These are phyloP conservation scores for Bipolaris sorokiniana DNA, from an alignment of 2,329 filamentous ascomycete species.

Conservation along the genomic window DNA sequence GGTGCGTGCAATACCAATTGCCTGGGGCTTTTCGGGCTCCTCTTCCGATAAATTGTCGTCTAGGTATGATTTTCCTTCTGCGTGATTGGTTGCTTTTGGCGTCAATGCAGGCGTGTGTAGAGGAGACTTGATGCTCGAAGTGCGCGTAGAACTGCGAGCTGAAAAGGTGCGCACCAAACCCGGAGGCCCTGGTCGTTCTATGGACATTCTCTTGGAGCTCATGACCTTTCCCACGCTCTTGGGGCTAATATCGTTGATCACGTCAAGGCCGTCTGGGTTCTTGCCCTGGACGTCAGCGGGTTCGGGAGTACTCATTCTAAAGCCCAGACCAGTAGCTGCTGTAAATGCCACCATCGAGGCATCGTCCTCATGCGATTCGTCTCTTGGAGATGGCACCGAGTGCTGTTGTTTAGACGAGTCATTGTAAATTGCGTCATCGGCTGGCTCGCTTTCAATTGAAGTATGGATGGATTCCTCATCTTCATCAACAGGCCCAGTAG, in stretches of 20 bases:
- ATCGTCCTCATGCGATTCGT: constrained; percentile 23
- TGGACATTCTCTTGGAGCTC: constrained; percentile 46
- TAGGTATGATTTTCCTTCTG: constrained; percentile 37
- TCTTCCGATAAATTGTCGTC: constrained; percentile 38
- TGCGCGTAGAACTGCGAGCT: constrained; percentile 39
- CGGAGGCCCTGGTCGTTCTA: constrained; percentile 42
- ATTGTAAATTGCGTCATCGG: constrained; percentile 14
- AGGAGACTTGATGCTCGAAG: constrained; percentile 33
- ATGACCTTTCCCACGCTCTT: constrained; percentile 40
- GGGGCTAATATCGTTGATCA: constrained; percentile 27
- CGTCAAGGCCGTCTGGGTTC: constrained; percentile 27
- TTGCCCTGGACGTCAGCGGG: constrained; percentile 18
- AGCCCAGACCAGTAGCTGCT: constrained; percentile 41
- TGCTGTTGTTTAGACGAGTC: constrained; percentile 14
- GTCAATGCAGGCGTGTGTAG: constrained; percentile 27
- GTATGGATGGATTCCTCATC: neutral
- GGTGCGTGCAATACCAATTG: constrained; percentile 53
- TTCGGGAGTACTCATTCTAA: constrained; percentile 30
- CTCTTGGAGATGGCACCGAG: neutral
- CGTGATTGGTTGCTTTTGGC: constrained; percentile 17
- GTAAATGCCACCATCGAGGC: constrained; percentile 43
- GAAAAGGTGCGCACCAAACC: constrained; percentile 46
- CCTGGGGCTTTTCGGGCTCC: constrained; percentile 30
- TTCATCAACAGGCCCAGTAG: constrained; percentile 6
- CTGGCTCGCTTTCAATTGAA: neutral